Evolutionary conservation across 108 stramenopile genomes (phyloP), one percentile per base, ranked within the genome.

Genomic region (Nitzschia sp.): DNA sequence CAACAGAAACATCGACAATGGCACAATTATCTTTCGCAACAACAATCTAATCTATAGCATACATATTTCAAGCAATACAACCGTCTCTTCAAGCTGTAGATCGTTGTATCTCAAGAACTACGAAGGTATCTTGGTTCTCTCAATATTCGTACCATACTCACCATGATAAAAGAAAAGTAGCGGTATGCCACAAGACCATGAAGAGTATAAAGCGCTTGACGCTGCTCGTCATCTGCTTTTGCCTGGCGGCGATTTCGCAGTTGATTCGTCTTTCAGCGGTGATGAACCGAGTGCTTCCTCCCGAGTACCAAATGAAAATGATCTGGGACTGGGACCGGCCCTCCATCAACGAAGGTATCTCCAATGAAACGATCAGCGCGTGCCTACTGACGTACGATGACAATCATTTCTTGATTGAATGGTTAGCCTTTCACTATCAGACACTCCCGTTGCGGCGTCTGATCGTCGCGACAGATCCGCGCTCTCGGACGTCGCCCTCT

Each of bases 381-480:
- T 82, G 81, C 63, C 44, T 82, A 17, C 31, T 78, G 53, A 56
- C 69, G 25, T 77, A 63, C 56, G 81, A 82, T 45, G 81, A 78
- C 77, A 78, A 73, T 54, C 66, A 65, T 47, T 58, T 67, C 19
- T 44, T 78, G 9, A 31, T 50, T 1, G 81, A 82, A 64, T 82
- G 77, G 77, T 33, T 82, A 9, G 81, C 81, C 15, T 82, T 74
- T 46, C 81, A 82, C 53, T 82, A 69, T 45, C 48, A 58, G 21
- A 63, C 62, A 4, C 38, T 78, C 23, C 73, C 73, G 25, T 57
- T 82, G 22, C 69, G 75, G 0, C 53, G 69, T 36, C 45, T 82
- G 41, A 52, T 82, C 0, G 66, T 82, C 13, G 73, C 71, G 16
- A 22, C 58, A 5, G 82, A 83, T 52, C 71, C 75, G 0, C 53